These are phyloP conservation scores for Blastobotrys robertii DNA, from an alignment of 805 yeast species.

Conservation along the genomic window DNA sequence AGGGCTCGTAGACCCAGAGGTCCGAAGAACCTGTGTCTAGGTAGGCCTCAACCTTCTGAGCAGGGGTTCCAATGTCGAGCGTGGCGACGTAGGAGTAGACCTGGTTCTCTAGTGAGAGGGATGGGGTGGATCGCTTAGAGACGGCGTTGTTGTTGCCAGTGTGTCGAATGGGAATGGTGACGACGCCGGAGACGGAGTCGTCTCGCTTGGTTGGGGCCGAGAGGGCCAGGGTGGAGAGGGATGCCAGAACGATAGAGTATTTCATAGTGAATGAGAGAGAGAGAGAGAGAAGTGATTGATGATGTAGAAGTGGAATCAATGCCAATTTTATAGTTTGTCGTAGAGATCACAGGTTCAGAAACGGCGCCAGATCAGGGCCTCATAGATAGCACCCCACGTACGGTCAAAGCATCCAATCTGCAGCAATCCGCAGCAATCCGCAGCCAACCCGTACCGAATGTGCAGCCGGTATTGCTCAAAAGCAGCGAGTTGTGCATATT, in stretches of 20 bases:
- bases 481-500: too few species aligned
- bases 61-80: conserved; percentile 44
- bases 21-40: conserved; percentile 66
- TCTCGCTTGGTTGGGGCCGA: conserved; percentile 5
- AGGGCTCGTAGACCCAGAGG: conserved; percentile 39
- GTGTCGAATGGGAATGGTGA: background rate
- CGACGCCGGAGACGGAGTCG: background rate
- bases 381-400: too few species aligned
- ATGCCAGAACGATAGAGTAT: conserved; percentile 7
- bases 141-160: background rate
- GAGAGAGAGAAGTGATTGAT: background rate
- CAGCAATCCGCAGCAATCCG: too few species aligned
- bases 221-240: conserved; percentile 4
- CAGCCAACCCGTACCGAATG: too few species aligned
- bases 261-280: conserved; percentile 4
- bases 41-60: conserved; percentile 41
- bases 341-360: too few species aligned
- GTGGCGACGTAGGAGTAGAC: conserved; percentile 5
- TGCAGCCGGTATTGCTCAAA: too few species aligned
- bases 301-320: background rate
- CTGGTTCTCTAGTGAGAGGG: conserved; percentile 1
- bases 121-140: background rate
- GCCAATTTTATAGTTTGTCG: too few species aligned
- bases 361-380: too few species aligned
- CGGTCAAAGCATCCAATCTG: too few species aligned